Evolutionary conservation across 2,329 filamentous ascomycete genomes (phyloP).

Genomic region (Cordyceps cateniannulata): DNA sequence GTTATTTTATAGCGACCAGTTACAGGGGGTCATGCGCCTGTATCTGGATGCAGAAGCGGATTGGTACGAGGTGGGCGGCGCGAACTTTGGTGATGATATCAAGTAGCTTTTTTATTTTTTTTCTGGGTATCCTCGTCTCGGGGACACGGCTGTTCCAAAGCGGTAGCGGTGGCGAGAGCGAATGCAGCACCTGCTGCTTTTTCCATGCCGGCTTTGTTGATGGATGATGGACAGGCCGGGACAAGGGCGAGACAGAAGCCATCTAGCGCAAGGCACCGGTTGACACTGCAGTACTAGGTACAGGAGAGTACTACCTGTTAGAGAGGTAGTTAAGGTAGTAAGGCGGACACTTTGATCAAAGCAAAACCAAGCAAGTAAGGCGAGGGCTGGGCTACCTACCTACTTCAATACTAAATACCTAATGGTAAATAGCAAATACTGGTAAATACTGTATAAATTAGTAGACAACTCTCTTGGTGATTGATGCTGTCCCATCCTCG

Average conservation of each 20-base stretch:
- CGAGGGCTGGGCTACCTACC: too few relatives aligned
- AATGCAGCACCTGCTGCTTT: not conserved
- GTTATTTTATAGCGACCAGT: not conserved
- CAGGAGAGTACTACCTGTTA: too few relatives aligned
- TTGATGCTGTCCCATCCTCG: too few relatives aligned
- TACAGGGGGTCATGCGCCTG: conserved; percentile 3
- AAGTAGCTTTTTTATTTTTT: not conserved
- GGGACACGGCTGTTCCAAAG: not conserved
- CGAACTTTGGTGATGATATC: not conserved
- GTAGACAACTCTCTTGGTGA: too few relatives aligned
- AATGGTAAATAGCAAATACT: too few relatives aligned
- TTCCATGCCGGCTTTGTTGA: too few relatives aligned
- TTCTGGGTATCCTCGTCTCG: not conserved
- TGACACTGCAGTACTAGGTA: too few relatives aligned
- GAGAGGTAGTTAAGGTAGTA: too few relatives aligned
- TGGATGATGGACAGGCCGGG: not conserved
- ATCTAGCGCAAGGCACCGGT: not conserved
- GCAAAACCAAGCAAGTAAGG: not conserved
- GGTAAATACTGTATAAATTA: too few relatives aligned
- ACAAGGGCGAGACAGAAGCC: not conserved
- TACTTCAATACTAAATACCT: too few relatives aligned
- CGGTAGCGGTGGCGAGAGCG: not conserved
- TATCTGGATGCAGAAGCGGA: not conserved
- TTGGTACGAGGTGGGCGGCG: not conserved
- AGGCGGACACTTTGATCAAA: not conserved